Base-by-base conservation (phyloP, 495 filamentous ascomycete genomes). In the Chaetomium cochliodes region DNA sequence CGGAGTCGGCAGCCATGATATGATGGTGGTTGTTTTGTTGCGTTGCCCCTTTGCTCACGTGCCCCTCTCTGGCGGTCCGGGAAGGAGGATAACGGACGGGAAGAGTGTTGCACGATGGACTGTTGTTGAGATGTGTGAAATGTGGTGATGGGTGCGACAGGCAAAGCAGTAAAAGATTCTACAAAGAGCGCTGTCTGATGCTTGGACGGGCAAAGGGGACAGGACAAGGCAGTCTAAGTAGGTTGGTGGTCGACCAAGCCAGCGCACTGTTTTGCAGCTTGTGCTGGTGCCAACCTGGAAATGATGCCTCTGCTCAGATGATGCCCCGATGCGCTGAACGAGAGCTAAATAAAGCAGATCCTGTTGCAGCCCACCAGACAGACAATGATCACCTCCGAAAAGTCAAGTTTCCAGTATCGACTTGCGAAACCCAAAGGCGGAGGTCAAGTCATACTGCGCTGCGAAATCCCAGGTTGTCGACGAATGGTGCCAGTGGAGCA, bases 371-470 rank as follows among this genome's bases (percentile, higher is more conserved):
- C 33, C 5, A 12, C 30, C 30, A 33, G 30, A 33, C 20, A 13
- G 15, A 25, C 54, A 30, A 5, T 11, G 20, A 39, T 22, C 46
- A 60, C 41, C 25, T 30, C 57, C 26, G 30, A 18, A 20, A 49
- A 46, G 23, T 30, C 16, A 58, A 49, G 15, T 37, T 59, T 57
- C 49, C 51, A 41, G 30, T 39, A 28, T 66, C 58, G 64, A 64
- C 23, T 52, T 57, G 58, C 25, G 47, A 22, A 44, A 22, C 26
- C 22, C 37, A 16, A 30, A 51, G 39, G 12, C 23, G 57, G 57
- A 52, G 46, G n/a, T 15, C 58, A n/a, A 58, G 49, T 71, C 71
- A 73, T 73, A 47, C 69, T 73, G 67, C 67, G 67, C 44, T 56
- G 63, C 46, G 33, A 61, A n/a, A 18, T 18, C 44, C 16, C n/a